Evolutionary conservation across 176 grass and related monocot species (phyloP).

Genomic region (Otatea glauca): DNA sequence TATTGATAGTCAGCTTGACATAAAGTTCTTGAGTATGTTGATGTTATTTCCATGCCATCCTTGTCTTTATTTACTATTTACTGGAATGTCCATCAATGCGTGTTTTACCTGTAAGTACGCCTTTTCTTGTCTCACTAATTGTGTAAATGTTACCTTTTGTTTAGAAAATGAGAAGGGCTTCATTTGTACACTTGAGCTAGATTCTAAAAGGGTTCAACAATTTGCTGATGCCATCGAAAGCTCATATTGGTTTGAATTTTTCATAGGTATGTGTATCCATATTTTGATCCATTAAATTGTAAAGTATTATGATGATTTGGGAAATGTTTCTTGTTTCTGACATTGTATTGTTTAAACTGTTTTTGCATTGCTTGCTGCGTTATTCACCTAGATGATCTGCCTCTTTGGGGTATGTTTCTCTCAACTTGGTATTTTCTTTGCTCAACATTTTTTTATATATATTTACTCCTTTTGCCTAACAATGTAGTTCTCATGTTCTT

Average conservation of each 20-base stretch:
- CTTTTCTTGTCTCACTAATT: conserved; percentile 23
- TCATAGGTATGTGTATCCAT: conserved; percentile 73
- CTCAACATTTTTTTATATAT: neutral
- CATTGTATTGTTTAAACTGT: conserved; percentile 33
- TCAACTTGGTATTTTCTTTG: conserved; percentile 37
- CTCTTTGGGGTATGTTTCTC: conserved; percentile 86
- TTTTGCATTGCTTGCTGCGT: conserved; percentile 40
- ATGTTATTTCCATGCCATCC: conserved; percentile 34
- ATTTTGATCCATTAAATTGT: conserved; percentile 35
- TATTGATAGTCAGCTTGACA: conserved; percentile 87
- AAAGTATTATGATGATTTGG: conserved; percentile 22
- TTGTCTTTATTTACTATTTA: conserved; percentile 37
- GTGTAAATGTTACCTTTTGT: conserved; percentile 39
- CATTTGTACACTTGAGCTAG: conserved; percentile 78
- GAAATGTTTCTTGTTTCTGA: conserved; percentile 37
- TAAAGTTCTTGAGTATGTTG: conserved; percentile 89
- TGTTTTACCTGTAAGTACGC: neutral
- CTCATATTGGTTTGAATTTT: conserved; percentile 97
- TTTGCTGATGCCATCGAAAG: conserved; percentile 91
- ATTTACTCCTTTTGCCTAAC: conserved; percentile 20
- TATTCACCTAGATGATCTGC: conserved; percentile 78
- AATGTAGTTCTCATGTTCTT: conserved; percentile 19
- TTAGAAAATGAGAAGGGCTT: conserved; percentile 66
- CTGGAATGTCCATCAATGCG: neutral
- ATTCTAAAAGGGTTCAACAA: conserved; percentile 76